Evolutionary conservation across 2,329 filamentous ascomycete genomes (phyloP), one percentile per base, ranked within the genome.

Genomic region (Sporothrix globosa): DNA sequence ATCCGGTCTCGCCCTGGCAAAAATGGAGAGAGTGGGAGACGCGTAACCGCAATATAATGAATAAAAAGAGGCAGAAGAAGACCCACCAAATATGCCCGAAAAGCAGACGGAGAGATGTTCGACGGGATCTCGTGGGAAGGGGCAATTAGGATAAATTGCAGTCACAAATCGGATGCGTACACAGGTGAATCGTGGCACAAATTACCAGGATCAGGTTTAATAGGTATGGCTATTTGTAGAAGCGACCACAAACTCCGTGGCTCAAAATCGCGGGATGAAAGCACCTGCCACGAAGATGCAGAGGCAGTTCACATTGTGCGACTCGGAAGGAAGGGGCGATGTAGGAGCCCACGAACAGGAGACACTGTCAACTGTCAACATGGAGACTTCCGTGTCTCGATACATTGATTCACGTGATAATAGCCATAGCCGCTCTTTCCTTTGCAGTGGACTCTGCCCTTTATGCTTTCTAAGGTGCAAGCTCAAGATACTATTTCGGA

Each of bases 1-100:
- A n/a, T 54, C n/a, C 19, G 19, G 21, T 56, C 50, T 39, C 65
- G 27, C 50, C 39, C 56, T 67, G 65, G 65, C 63, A 21, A 50
- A 66, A 34, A 11, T n/a, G 61, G 19, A 30, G 21, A 34, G 46
- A 39, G 11, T 4, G 30, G 39, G 34, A 52, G 63, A 66, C 63
- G 63, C 63, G 63, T 52, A 66, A 50, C 46, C 46, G 10, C 63
- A 66, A 52, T 66, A 27, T 65, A 52, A 66, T 21, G 10, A 52
- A 21, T 13, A 21, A 66, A n/a, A n/a, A 52, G 30, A 7, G n/a
- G 24, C 19, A 10, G 30, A 27, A 44, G 19, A 63, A 30, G 21
- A 10, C 39, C 58, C 58, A n/a, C n/a, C 21, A 19, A 27, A 44
- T 63, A n/a, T 65, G 41, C 24, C n/a, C 50, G 44, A 24, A 50